These are phyloP conservation scores for Orbilia quercus DNA, from an alignment of 2,329 filamentous ascomycete genomes.

Conservation along the genomic window DNA sequence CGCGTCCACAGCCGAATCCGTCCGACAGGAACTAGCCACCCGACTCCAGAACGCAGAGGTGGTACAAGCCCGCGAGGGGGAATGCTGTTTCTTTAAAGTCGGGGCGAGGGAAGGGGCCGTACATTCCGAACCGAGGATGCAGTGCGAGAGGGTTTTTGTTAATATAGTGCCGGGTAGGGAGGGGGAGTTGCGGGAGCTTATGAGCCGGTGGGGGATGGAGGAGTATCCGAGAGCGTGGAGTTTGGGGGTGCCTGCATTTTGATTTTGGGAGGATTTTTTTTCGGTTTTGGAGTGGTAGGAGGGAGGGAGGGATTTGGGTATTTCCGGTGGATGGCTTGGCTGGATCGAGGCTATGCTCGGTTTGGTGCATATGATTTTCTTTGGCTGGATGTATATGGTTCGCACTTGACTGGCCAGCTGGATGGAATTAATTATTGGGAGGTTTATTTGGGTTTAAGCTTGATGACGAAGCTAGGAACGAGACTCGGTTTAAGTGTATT, in stretches of 20 bases:
- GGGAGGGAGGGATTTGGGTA: too few species aligned
- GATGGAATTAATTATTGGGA: not conserved
- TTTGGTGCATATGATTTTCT: too few species aligned
- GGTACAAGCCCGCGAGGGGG: slow-evolving; percentile 57
- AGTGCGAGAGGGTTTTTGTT: slow-evolving; percentile 62
- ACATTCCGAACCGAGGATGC: slow-evolving; percentile 65
- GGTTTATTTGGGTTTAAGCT: not conserved
- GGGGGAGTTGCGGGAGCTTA: slow-evolving; percentile 62
- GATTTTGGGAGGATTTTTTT: too few species aligned
- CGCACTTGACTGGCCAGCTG: too few species aligned
- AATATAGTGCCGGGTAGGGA: slow-evolving; percentile 63
- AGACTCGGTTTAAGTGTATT: not conserved
- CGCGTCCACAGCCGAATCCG: slow-evolving; percentile 63
- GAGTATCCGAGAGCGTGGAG: slow-evolving; percentile 63
- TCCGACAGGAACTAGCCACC: slow-evolving; percentile 62
- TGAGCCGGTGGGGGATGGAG: slow-evolving; percentile 63
- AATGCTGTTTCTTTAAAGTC: slow-evolving; percentile 65
- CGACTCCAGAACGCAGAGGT: slow-evolving; percentile 16
- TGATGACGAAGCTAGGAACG: slow-evolving; percentile 1
- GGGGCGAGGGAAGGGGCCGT: slow-evolving; percentile 64
- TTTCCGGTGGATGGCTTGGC: too few species aligned
- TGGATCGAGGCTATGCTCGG: too few species aligned
- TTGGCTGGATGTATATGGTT: not conserved
- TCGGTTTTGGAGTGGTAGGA: too few species aligned
- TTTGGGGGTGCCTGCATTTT: slow-evolving; percentile 40